Evolutionary conservation across 2,329 filamentous ascomycete genomes (phyloP), one percentile per base, ranked within the genome.

Genomic region (Curvularia eragrostidis): DNA sequence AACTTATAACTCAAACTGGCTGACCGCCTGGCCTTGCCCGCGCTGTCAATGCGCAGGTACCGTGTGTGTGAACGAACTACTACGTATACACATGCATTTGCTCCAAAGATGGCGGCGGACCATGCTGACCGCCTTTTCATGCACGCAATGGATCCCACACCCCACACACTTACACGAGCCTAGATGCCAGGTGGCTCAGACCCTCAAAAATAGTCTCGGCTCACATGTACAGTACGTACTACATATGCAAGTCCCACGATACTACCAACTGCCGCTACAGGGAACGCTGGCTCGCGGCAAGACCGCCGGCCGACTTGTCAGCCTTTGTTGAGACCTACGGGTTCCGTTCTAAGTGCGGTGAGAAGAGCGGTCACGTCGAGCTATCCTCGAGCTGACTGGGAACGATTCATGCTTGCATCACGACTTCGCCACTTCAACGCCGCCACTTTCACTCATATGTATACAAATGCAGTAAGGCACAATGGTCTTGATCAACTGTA

Each of bases 81-180:
- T 30, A 15, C 7, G n/a, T 13, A 30, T 34, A 34, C 13, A 26
- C 39, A 24, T n/a, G n/a, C n/a, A n/a, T 32, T 18, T 32, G 43
- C 26, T 46, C 43, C 57, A 36, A 38, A 48, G 32, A 15, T 34
- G 32, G 39, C 23, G 36, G 39, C 23, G 39, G 39, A 5, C 21
- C 48, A 54, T 49, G 24, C 44, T 60, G 60, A 62, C 60, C 60
- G 60, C 60, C 57, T 46, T 62, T 62, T 61, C 44, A 61, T 62
- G 60, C 60, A 62, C 48, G 47, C 43, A 46, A 46, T 62, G 60
- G 54, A 60, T 24, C 42, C 42, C 24, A 24, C 24, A 44, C 24
- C n/a, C 10, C 39, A 42, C 39, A 42, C 21, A 44, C 23, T 10
- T 13, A 46, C 24, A 30, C n/a, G n/a, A 19, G n/a, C 26, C 43